Percentiles rank a stretch among this genome's conserved stretches.
These are phyloP conservation scores for Lathyrus oleraceus DNA, from an alignment of 306 rosid genomes.

Conservation along the genomic window DNA sequence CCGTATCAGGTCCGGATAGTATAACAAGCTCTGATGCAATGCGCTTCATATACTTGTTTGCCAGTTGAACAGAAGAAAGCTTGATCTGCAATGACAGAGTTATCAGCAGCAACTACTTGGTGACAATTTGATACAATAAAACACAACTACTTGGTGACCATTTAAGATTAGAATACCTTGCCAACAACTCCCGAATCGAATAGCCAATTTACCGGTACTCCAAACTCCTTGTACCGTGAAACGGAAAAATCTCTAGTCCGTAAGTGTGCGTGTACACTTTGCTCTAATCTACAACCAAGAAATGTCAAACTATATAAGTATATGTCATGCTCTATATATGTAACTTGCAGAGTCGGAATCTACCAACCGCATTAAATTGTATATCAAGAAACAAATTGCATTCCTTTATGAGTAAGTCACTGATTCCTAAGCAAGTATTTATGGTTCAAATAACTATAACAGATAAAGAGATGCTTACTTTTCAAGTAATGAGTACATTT, in stretches of 20 bases:
- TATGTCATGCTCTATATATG: not conserved
- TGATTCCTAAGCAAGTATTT: constrained; percentile 15
- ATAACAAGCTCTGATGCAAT: constrained; percentile 80
- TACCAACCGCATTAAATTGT: constrained; percentile 4
- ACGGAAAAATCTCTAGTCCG: constrained; percentile 94
- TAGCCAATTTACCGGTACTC: constrained; percentile 90
- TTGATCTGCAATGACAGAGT: constrained; percentile 81
- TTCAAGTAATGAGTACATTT: constrained; percentile 94
- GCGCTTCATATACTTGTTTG: constrained; percentile 86
- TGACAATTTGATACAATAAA: constrained; percentile 1
- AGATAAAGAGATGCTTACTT: constrained; percentile 54
- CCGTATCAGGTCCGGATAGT: constrained; percentile 69
- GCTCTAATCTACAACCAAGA: constrained; percentile 67
- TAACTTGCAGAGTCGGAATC: not conserved
- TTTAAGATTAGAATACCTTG: constrained; percentile 57
- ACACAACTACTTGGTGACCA: constrained; percentile 11
- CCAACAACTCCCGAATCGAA: constrained; percentile 91
- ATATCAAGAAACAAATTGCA: not conserved
- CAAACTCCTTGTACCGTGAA: constrained; percentile 90
- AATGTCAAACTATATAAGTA: not conserved
- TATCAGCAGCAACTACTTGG: not conserved
- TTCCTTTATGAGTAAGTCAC: not conserved
- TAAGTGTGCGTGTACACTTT: constrained; percentile 78
- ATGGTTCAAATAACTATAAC: constrained; percentile 12
- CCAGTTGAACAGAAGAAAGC: constrained; percentile 89